Conservation (phyloP, 2,329 filamentous ascomycete genomes). For the Periconia macrospinosa region DNA sequence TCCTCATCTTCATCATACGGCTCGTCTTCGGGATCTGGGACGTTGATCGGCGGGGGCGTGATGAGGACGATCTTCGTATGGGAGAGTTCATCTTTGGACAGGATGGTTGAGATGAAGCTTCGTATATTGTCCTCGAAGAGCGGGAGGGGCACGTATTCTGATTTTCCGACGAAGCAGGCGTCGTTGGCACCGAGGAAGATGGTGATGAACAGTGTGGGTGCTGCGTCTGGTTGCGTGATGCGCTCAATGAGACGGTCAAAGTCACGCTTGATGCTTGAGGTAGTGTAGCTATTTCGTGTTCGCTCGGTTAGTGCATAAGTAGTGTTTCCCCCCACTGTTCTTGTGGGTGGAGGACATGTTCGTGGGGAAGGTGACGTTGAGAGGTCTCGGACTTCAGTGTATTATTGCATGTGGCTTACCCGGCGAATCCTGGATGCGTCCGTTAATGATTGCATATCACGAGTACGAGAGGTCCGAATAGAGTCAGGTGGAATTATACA, state of each 20-base stretch:
- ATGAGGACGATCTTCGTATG: slow-evolving; percentile 42
- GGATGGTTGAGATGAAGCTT: slow-evolving; percentile 37
- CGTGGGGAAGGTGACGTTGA: not conserved
- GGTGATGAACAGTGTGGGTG: slow-evolving; percentile 41
- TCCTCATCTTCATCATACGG: slow-evolving; percentile 3
- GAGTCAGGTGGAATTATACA: too few species aligned
- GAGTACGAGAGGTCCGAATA: not conserved
- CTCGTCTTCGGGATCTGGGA: slow-evolving; percentile 8
- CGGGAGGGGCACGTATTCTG: slow-evolving; percentile 34
- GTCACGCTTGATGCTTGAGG: slow-evolving; percentile 20
- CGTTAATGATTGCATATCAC: not conserved
- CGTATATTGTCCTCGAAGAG: slow-evolving; percentile 41
- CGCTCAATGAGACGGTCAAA: slow-evolving; percentile 27
- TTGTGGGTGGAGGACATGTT: not conserved
- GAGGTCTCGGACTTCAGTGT: not conserved
- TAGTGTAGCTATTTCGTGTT: slow-evolving; percentile 29
- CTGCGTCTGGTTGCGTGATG: slow-evolving; percentile 17
- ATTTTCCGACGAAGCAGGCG: slow-evolving; percentile 30
- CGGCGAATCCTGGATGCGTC: slow-evolving; percentile 5
- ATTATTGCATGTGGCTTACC: slow-evolving; percentile 3
- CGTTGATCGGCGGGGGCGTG: slow-evolving; percentile 42
- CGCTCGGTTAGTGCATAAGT: too few species aligned
- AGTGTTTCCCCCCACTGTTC: too few species aligned
- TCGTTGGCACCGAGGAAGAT: slow-evolving; percentile 47
- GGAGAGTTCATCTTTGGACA: slow-evolving; percentile 29